These are phyloP conservation scores for Leishmania guyanensis DNA, from an alignment of 208 protist species.

Conservation along the genomic window DNA sequence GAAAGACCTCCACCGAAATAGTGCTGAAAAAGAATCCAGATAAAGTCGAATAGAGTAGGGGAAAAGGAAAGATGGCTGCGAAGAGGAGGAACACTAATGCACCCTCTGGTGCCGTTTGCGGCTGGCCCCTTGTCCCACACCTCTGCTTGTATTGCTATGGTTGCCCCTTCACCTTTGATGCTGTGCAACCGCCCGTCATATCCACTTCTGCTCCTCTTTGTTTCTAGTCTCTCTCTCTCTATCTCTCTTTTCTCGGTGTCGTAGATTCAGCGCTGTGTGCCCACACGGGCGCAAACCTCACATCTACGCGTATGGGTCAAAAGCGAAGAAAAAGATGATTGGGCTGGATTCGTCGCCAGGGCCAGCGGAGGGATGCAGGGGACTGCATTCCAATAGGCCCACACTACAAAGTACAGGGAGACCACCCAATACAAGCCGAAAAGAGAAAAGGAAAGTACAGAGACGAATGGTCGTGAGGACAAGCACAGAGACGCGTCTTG, in stretches of 20 bases:
- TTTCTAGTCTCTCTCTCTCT: background rate
- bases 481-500: background rate
- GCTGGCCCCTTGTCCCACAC: background rate
- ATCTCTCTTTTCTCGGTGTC: background rate
- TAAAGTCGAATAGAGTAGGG: background rate
- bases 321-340: background rate
- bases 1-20: conserved; percentile 3
- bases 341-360: background rate
- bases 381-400: background rate
- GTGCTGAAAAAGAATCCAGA: conserved; percentile 14
- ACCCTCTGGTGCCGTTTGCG: background rate
- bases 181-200: background rate
- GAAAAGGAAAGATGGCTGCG: background rate
- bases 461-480: background rate
- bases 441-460: background rate
- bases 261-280: background rate
- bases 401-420: too few relatives aligned
- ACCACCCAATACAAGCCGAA: background rate
- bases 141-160: background rate
- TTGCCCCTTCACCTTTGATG: background rate
- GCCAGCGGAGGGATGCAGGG: too few relatives aligned
- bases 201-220: background rate
- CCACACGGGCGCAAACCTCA: background rate
- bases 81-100: background rate
- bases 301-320: background rate